Conservation (phyloP, 148 eudicot genomes). For the Camellia granthamiana region DNA sequence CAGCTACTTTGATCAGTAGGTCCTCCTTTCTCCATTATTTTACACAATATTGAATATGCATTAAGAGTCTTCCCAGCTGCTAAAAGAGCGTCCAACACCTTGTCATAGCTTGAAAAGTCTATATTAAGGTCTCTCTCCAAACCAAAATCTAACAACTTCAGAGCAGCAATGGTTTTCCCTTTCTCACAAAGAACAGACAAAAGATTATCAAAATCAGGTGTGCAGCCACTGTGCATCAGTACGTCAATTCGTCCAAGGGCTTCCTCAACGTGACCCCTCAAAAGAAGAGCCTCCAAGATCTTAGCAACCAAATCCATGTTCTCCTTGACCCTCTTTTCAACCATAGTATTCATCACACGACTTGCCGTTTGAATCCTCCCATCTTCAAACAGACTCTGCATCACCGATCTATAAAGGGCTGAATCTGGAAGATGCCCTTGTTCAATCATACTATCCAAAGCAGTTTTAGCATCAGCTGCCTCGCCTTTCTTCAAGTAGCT, state of each 20-base stretch:
- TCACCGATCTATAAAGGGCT: constrained; percentile 58
- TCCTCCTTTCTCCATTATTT: constrained; percentile 75
- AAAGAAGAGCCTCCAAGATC: constrained; percentile 74
- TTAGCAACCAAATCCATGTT: constrained; percentile 72
- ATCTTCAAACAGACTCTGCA: constrained; percentile 80
- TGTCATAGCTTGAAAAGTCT: constrained; percentile 65
- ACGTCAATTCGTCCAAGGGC: constrained; percentile 86
- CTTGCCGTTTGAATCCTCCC: constrained; percentile 93
- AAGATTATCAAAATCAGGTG: constrained; percentile 55
- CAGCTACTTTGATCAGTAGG: constrained; percentile 48
- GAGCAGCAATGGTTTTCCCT: constrained; percentile 81
- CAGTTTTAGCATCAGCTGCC: constrained; percentile 84
- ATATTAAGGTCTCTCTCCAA: constrained; percentile 70
- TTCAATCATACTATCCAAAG: constrained; percentile 81
- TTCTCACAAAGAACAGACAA: constrained; percentile 65
- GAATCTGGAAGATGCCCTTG: constrained; percentile 81
- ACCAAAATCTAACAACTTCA: constrained; percentile 75
- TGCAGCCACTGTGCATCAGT: constrained; percentile 65
- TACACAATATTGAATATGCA: constrained; percentile 88
- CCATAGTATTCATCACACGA: constrained; percentile 84
- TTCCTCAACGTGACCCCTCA: constrained; percentile 96
- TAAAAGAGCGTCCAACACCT: constrained; percentile 79
- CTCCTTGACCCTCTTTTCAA: constrained; percentile 83
- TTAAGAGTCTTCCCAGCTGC: constrained; percentile 87
- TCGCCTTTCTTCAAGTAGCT: constrained; percentile 80